A percentile compares a stretch with the other conserved stretches of the same genome.
Evolutionary conservation across 345 rosid species (phyloP).

Genomic region (Brassica nigra): DNA sequence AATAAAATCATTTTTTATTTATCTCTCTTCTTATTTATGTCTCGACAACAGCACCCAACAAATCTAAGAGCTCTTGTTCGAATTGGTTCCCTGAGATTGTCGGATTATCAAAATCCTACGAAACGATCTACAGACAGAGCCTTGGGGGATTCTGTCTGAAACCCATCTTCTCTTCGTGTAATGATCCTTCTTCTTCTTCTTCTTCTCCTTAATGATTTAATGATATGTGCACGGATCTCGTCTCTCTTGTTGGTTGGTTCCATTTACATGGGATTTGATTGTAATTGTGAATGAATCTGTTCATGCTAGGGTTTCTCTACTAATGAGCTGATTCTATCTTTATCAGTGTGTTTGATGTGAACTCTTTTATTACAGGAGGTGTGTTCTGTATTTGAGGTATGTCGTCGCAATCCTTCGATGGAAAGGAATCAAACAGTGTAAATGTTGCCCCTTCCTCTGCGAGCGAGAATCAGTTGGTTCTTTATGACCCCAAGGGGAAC

Average conservation of each 20-base stretch:
- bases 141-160: neutral
- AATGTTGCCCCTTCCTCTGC: constrained; percentile 34
- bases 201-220: neutral
- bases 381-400: constrained; percentile 27
- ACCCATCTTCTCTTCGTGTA: neutral
- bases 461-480: constrained; percentile 58
- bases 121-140: neutral
- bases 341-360: neutral
- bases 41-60: constrained; percentile 18
- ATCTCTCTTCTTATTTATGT: constrained; percentile 6
- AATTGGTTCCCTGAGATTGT: constrained; percentile 1
- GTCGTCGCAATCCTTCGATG: constrained; percentile 49
- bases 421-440: constrained; percentile 39
- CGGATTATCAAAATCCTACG: neutral
- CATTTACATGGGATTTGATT: neutral
- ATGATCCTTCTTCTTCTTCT: neutral
- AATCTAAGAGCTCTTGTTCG: constrained; percentile 16
- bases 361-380: constrained; percentile 6
- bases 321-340: neutral
- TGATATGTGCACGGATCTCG: constrained; percentile 17
- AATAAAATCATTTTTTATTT: neutral
- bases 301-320: neutral
- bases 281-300: neutral
- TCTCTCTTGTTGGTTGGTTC: constrained; percentile 1
- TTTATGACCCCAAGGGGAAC: constrained; percentile 55